Conservation (phyloP, 768 basidiomycete genomes). For the Pisolithus albus region DNA sequence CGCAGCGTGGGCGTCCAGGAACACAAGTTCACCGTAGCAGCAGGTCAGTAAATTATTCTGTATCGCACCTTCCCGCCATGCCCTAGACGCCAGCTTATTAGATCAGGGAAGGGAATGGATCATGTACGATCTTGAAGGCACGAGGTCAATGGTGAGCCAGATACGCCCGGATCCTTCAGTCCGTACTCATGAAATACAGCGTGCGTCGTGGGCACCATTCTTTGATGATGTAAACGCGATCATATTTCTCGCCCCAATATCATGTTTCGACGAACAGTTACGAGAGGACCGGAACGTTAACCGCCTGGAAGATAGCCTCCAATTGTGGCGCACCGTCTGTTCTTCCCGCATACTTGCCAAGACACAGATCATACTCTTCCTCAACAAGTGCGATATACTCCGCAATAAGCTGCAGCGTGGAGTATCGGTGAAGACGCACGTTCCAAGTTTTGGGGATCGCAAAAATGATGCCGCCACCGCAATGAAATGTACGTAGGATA, state of each 20-base stretch:
- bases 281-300: constrained; percentile 66
- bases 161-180: not conserved
- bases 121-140: constrained; percentile 77
- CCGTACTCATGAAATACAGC: constrained; percentile 30
- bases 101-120: constrained; percentile 69
- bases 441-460: constrained; percentile 68
- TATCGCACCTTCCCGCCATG: not conserved
- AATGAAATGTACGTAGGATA: constrained; percentile 51
- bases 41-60: constrained; percentile 36
- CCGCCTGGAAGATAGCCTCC: constrained; percentile 68
- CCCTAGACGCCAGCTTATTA: constrained; percentile 14
- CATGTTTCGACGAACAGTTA: constrained; percentile 75
- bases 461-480: constrained; percentile 64
- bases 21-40: constrained; percentile 57
- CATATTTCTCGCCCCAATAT: constrained; percentile 70
- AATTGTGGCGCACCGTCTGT: constrained; percentile 69
- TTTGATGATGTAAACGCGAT: constrained; percentile 81
- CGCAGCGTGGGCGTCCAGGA: constrained; percentile 79
- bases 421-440: constrained; percentile 55
- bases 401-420: constrained; percentile 67
- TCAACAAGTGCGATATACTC: constrained; percentile 69
- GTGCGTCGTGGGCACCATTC: constrained; percentile 72
- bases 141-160: constrained; percentile 52
- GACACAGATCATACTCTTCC: constrained; percentile 47
- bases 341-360: constrained; percentile 55